These are phyloP conservation scores for Paramecium tetraurelia DNA, from an alignment of 73 alveolate species.

Conservation along the genomic window DNA sequence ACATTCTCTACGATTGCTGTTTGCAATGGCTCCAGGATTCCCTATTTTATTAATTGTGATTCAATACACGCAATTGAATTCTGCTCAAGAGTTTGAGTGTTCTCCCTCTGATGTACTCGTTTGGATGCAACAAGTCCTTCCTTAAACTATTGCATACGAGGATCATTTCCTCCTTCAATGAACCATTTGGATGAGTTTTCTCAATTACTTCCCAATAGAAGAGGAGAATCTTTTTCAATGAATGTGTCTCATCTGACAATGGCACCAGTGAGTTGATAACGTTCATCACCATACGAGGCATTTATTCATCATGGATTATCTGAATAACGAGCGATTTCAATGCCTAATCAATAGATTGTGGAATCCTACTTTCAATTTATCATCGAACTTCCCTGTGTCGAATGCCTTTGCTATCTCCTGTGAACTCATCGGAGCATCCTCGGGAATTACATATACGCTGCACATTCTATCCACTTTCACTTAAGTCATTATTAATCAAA, in stretches of 20 bases:
- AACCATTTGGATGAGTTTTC: conserved; percentile 91
- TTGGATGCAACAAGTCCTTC: conserved; percentile 94
- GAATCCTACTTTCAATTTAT: conserved; percentile 69
- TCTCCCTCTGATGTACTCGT: conserved; percentile 95
- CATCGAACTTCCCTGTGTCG: conserved; percentile 77
- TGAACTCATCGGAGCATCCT: background rate
- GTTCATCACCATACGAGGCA: conserved; percentile 90
- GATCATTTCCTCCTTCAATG: conserved; percentile 95
- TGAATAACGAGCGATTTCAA: conserved; percentile 84
- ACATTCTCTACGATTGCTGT: conserved; percentile 91
- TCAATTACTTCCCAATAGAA: conserved; percentile 98
- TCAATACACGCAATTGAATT: conserved; percentile 69
- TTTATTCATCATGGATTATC: conserved; percentile 91
- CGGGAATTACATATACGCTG: background rate
- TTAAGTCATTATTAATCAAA: background rate
- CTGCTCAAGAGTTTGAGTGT: conserved; percentile 92
- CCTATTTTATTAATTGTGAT: background rate
- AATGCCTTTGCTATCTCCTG: conserved; percentile 17
- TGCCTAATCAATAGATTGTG: conserved; percentile 60
- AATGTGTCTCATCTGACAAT: conserved; percentile 82
- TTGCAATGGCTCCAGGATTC: conserved; percentile 85
- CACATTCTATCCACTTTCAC: background rate
- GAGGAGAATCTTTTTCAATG: conserved; percentile 87
- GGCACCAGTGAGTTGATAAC: conserved; percentile 84
- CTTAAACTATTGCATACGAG: conserved; percentile 96